phyloP scores from a whole-genome alignment of 73 alveolate species.

The Paramecium primaurelia region DNA sequence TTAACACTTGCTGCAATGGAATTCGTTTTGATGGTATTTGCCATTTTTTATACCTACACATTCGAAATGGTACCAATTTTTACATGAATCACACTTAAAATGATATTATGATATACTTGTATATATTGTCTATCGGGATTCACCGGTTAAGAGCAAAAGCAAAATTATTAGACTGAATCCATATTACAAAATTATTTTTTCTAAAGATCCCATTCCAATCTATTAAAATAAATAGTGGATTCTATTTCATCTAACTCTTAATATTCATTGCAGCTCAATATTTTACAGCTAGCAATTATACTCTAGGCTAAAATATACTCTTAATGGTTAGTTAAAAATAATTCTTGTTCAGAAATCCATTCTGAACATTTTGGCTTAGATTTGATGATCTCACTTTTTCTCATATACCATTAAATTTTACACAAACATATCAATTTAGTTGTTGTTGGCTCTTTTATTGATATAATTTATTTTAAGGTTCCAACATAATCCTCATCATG shows the following conservation, averaged over 20 bases:
- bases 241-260: not conserved
- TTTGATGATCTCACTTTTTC: not conserved
- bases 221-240: not conserved
- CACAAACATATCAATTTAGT: not conserved
- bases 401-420: not conserved
- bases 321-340: not conserved
- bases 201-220: slow-evolving; percentile 21
- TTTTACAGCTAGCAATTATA: not conserved
- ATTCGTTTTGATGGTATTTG: not conserved
- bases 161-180: not conserved
- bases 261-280: not conserved
- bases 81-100: not conserved
- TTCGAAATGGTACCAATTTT: not conserved
- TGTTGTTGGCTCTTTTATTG: slow-evolving; percentile 18
- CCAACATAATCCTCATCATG: not conserved
- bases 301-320: slow-evolving; percentile 1
- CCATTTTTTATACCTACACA: not conserved
- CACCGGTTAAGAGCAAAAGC: not conserved
- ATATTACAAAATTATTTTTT: not conserved
- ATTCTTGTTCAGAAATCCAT: slow-evolving; percentile 14
- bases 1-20: not conserved
- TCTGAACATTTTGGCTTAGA: not conserved
- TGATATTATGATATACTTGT: not conserved
- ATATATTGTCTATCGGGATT: slow-evolving; percentile 25
- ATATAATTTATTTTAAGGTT: not conserved